These are phyloP conservation scores for Pseudozyma tsukubaensis DNA, from an alignment of 1,284 basidiomycete genomes.

Conservation along the genomic window DNA sequence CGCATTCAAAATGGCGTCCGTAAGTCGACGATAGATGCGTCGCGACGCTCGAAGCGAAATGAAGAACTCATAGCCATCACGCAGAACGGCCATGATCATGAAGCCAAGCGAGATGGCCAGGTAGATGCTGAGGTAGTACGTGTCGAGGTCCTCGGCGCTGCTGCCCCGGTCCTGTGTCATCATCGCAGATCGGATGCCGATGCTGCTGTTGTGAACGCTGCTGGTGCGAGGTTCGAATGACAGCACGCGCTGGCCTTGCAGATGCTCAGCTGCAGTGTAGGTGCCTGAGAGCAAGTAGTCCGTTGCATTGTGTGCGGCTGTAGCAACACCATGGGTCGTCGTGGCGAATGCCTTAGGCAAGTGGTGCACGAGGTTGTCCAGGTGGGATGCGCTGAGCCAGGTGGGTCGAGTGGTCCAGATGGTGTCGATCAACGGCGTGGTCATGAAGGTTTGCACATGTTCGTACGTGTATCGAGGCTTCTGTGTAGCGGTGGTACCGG, in stretches of 20 bases:
- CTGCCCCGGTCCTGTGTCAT: constrained; percentile 6
- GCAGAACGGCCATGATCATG: constrained; percentile 55
- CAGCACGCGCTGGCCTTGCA: constrained; percentile 23
- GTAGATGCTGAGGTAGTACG: constrained; percentile 64
- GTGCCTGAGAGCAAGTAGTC: neutral
- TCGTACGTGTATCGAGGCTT: constrained; percentile 16
- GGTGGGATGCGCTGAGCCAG: constrained; percentile 12
- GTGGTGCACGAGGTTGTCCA: constrained; percentile 26
- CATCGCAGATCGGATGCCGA: neutral
- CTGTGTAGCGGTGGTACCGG: constrained; percentile 3
- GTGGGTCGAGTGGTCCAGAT: constrained; percentile 35
- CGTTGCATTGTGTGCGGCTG: neutral
- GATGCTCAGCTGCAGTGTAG: constrained; percentile 4
- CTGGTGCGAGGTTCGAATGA: constrained; percentile 6
- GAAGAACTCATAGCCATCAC: constrained; percentile 56
- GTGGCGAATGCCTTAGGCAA: constrained; percentile 15
- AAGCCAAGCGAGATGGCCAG: constrained; percentile 50
- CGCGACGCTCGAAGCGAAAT: constrained; percentile 62
- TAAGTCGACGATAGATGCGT: constrained; percentile 71
- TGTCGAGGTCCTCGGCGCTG: constrained; percentile 44
- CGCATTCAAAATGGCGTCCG: constrained; percentile 87
- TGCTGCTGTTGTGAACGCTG: neutral
- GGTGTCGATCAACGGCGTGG: constrained; percentile 36
- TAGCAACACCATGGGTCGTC: neutral
- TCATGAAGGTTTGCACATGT: constrained; percentile 38